Percentiles rank a stretch among this genome's conserved stretches.
Conservation (phyloP, 1,284 basidiomycete genomes). For the Heterobasidion annosum region DNA sequence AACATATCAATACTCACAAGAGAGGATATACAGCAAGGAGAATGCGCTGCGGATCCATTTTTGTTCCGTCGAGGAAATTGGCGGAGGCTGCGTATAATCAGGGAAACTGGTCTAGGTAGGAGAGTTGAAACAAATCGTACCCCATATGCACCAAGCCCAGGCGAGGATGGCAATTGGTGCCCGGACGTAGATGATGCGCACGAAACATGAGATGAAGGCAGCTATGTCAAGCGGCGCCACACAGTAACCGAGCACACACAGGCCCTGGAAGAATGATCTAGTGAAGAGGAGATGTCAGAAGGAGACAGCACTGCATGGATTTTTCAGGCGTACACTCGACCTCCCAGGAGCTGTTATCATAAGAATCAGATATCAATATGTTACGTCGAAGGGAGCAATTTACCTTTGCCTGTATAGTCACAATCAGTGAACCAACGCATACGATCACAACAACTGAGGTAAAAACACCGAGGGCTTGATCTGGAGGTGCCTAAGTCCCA, state of each 20-base stretch:
- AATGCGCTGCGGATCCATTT: constrained; percentile 81
- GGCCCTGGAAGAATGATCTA: constrained; percentile 92
- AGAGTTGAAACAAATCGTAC: constrained; percentile 33
- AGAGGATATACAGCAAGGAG: constrained; percentile 90
- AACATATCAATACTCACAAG: constrained; percentile 41
- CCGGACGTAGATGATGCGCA: constrained; percentile 79
- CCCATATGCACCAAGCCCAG: constrained; percentile 96
- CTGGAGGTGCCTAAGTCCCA: constrained; percentile 59
- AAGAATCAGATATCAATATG: neutral
- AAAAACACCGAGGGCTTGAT: constrained; percentile 83
- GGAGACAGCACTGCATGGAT: neutral
- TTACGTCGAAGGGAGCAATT: neutral
- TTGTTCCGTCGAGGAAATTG: constrained; percentile 90
- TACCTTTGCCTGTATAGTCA: constrained; percentile 90
- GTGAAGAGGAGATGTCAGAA: constrained; percentile 2
- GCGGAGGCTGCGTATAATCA: constrained; percentile 58
- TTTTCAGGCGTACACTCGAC: constrained; percentile 60
- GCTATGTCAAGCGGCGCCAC: constrained; percentile 86
- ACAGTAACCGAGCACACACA: constrained; percentile 90
- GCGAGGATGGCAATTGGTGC: constrained; percentile 76
- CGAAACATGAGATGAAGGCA: constrained; percentile 79
- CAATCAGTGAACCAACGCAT: constrained; percentile 79
- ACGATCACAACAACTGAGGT: constrained; percentile 89
- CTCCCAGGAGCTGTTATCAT: constrained; percentile 68
- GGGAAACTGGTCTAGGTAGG: neutral